Base-by-base conservation (phyloP, 169 alveolate species). In the Plasmodium cynomolgi region DNA sequence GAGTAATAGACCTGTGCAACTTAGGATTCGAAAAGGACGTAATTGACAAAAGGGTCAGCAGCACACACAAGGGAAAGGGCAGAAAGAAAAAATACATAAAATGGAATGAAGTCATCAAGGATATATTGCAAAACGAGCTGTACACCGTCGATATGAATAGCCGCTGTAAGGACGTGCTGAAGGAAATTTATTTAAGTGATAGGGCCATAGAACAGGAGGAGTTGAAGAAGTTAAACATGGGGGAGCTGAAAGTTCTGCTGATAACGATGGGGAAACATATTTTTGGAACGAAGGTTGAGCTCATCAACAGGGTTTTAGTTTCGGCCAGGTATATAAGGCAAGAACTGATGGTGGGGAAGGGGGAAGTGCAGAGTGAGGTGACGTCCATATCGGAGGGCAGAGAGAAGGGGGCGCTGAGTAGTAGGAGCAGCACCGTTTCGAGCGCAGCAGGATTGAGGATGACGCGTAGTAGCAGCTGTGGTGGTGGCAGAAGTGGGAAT, bases 211-310 rank as follows among this genome's bases (percentile, higher is more conserved):
- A 90, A 41, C 23, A 90, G 6, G 62, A 71, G 0, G 82, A 90
- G 1, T 73, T 90, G 31, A 81, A 80, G 73, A 90, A 47, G 15
- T 62, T 80, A 80, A 90, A 90, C 54, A 79, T 90, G 90, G 94
- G 94, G 2, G 94, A 90, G 37, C 84, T 90, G 9, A 90, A 90
- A 58, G 94, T 90, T 62, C 23, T 90, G 17, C 75, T 90, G 71
- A 90, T 90, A 62, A 68, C 94, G 15, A 47, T 90, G 94, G 94
- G 94, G 1, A 90, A 90, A 29, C 94, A 90, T 62, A 54, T 90
- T 34, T 90, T 90, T 90, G 94, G 94, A 23, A 90, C 94, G 15
- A 90, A 90, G 83, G 20, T 90, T 3, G 94, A 90, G 34, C 50
- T 90, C 20, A 90, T 90, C 23, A 90, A 90, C 39, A 72, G 94